Evolutionary conservation across 2,329 filamentous ascomycete genomes (phyloP), one percentile per base, ranked within the genome.

Genomic region (Trichoderma sp.): DNA sequence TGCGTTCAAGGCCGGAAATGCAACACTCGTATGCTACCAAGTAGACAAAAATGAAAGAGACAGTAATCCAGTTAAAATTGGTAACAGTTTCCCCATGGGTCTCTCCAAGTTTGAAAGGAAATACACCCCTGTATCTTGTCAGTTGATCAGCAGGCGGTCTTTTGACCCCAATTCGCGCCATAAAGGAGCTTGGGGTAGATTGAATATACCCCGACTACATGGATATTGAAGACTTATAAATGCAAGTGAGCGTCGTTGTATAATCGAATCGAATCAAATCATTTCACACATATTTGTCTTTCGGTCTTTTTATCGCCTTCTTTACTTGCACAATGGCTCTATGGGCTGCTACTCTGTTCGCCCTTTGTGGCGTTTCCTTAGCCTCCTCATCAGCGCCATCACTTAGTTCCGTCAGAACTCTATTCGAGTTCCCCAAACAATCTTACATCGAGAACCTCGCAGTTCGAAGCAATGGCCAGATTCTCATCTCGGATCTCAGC

Each of bases 371-470:
- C 30, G 18, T 53, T 39, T 71, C 60, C n/a, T n/a, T 71, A 36
- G 68, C 60, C n/a, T 34, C 47, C 47, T 12, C 53, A 6, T n/a
- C 60, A 14, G 18, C 43, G 24, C 26, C 32, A 18, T 28, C 68
- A 26, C 26, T 47, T 34, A 56, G 26, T 4, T 24, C 68, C 6
- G 68, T 71, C 14, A 51, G 60, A n/a, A 71, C 68, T 26, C 26
- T 72, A 26, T 72, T 28, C 56, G 66, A 72, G 21, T 72, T 71
- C 36, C 67, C 71, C 5, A 70, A 63, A 3, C 18, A 51, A 4
- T 70, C 72, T 53, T 72, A 71, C 63, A 66, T 71, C 39, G 82
- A 84, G 72, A 83, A 84, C 67, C 74, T 84, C 28, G 79, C 77
- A 9, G 71, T 81, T 3, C 80, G 78, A 24, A 65, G 76, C n/a